A percentile compares a stretch with the other conserved stretches of the same genome.
These are phyloP conservation scores for Secale cereale DNA, from an alignment of 176 grass and related monocot genomes.

Conservation along the genomic window DNA sequence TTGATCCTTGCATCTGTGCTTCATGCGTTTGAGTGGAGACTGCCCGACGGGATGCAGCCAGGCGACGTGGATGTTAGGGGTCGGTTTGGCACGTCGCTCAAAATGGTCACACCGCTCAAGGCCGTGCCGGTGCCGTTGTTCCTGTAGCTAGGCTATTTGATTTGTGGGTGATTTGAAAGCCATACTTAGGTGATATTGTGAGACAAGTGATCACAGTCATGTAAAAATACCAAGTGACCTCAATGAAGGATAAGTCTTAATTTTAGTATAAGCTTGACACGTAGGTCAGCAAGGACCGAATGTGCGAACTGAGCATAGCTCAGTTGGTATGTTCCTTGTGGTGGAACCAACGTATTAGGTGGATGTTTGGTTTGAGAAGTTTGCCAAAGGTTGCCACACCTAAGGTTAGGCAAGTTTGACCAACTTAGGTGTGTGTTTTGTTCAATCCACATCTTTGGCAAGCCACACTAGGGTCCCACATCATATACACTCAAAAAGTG, in stretches of 20 bases:
- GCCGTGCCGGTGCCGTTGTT: slow-evolving; percentile 27
- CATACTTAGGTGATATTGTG: background rate
- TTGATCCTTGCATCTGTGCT: slow-evolving; percentile 40
- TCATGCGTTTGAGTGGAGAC: slow-evolving; percentile 52
- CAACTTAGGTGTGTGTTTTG: too few relatives aligned
- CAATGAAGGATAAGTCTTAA: background rate
- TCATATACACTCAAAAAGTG: too few relatives aligned
- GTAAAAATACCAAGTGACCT: background rate
- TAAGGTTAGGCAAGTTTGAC: too few relatives aligned
- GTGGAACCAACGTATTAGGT: too few relatives aligned
- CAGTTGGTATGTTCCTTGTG: too few relatives aligned
- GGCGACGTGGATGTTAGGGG: slow-evolving; percentile 48
- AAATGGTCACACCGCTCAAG: slow-evolving; percentile 49
- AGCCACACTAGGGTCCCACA: too few relatives aligned
- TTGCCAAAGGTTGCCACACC: too few relatives aligned
- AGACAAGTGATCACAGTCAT: background rate
- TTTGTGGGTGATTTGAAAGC: background rate
- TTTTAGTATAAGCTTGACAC: background rate
- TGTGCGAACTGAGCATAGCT: too few relatives aligned
- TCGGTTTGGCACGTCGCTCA: slow-evolving; percentile 35
- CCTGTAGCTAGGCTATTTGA: background rate
- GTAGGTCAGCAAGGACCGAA: too few relatives aligned
- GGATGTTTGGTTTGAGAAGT: too few relatives aligned
- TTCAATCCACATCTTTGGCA: too few relatives aligned
- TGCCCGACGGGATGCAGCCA: slow-evolving; percentile 45